Evolutionary conservation across 768 basidiomycete species (phyloP).

Genomic region (Tylopilus sp.): DNA sequence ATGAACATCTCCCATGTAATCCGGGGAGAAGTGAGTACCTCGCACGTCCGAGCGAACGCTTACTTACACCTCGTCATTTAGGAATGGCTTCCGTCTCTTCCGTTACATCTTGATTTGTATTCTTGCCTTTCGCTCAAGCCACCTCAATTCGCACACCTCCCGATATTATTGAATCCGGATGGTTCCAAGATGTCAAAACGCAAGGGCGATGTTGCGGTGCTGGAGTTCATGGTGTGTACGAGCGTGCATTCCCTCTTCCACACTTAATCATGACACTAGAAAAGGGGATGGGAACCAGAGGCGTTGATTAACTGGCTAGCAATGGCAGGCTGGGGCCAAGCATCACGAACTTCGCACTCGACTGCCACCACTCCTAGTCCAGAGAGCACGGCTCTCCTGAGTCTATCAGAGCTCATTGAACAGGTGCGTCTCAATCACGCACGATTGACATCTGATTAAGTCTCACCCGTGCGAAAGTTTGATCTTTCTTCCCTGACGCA

Average conservation of each 20-base stretch:
- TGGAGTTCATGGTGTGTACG: slow-evolving; percentile 73
- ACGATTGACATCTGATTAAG: background rate
- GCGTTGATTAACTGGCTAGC: slow-evolving; percentile 93
- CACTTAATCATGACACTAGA: slow-evolving; percentile 38
- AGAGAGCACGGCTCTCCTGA: slow-evolving; percentile 64
- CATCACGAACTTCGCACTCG: slow-evolving; percentile 34
- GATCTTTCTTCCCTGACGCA: slow-evolving; percentile 75
- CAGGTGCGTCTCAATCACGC: slow-evolving; percentile 39
- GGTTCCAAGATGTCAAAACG: slow-evolving; percentile 95
- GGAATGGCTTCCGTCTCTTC: slow-evolving; percentile 96
- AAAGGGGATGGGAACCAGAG: slow-evolving; percentile 84
- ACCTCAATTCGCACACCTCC: slow-evolving; percentile 89
- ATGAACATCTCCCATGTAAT: slow-evolving; percentile 97
- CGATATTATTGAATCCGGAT: slow-evolving; percentile 84
- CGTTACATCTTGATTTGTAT: slow-evolving; percentile 89
- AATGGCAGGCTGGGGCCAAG: slow-evolving; percentile 87
- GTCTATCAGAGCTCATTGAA: slow-evolving; percentile 59
- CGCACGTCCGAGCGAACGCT: background rate
- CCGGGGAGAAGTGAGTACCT: slow-evolving; percentile 73
- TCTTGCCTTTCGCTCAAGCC: slow-evolving; percentile 64
- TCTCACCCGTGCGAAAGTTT: slow-evolving; percentile 45
- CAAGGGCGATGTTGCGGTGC: slow-evolving; percentile 82
- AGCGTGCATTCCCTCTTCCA: background rate
- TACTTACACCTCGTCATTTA: slow-evolving; percentile 28
- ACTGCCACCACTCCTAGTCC: slow-evolving; percentile 41